Percentiles rank a stretch among this genome's conserved stretches.
Conservation (phyloP, 352 stramenopile species). For the Globisporangium sylvaticum region DNA sequence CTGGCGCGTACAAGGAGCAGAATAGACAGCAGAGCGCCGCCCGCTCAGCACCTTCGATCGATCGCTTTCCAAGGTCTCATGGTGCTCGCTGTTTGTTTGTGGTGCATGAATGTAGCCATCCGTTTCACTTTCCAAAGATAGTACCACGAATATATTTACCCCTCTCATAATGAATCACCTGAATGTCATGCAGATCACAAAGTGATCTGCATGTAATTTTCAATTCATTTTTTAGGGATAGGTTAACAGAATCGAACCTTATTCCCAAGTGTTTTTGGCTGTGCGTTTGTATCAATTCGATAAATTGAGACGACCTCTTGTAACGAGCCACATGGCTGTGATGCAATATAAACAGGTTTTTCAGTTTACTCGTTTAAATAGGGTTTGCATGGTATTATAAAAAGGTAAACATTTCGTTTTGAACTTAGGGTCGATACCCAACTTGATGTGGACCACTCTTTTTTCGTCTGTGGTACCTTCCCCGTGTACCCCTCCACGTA, state of each 20-base stretch:
- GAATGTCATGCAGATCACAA: too few relatives aligned
- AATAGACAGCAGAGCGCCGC: constrained; percentile 1
- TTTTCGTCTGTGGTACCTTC: background rate
- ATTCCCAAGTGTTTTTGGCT: background rate
- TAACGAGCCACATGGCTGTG: too few relatives aligned
- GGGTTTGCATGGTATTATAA: too few relatives aligned
- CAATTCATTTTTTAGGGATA: too few relatives aligned
- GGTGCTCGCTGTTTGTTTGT: background rate
- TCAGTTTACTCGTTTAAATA: too few relatives aligned
- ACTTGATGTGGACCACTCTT: background rate
- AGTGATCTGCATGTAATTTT: too few relatives aligned
- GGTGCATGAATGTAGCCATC: constrained; percentile 1
- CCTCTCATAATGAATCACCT: too few relatives aligned
- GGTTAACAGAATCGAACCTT: background rate
- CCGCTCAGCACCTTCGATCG: background rate
- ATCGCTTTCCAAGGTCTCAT: background rate
- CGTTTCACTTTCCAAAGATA: background rate
- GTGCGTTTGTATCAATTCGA: too few relatives aligned
- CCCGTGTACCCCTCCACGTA: background rate
- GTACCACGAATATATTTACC: background rate
- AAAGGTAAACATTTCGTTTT: too few relatives aligned
- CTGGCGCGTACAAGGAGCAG: background rate
- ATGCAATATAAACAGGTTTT: too few relatives aligned
- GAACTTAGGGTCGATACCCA: background rate
- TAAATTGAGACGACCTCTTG: too few relatives aligned